These are phyloP conservation scores for Kodamaea alishanica DNA, from an alignment of 1,139 yeast genomes.

Conservation along the genomic window DNA sequence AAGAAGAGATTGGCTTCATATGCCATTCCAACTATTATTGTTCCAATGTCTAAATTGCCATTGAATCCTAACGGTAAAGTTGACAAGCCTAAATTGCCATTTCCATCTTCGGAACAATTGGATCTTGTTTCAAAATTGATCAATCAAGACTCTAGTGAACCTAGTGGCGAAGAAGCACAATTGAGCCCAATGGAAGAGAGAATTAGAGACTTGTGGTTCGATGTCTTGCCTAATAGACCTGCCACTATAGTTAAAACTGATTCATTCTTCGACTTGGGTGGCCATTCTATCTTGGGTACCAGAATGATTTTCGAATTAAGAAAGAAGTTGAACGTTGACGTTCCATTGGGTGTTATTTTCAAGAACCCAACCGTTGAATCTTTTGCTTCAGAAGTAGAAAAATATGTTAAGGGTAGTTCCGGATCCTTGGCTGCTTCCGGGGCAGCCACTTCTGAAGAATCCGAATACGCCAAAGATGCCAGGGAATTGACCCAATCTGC, in stretches of 20 bases:
- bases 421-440: conserved; percentile 41
- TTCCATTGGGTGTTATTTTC: conserved; percentile 88
- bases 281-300: conserved; percentile 95
- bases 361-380: conserved; percentile 79
- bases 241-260: conserved; percentile 72
- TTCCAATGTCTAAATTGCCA: conserved; percentile 82
- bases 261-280: conserved; percentile 95
- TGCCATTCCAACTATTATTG: conserved; percentile 89
- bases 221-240: conserved; percentile 81
- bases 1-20: conserved; percentile 88
- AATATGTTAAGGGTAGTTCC: conserved; percentile 45
- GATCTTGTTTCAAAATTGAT: conserved; percentile 56
- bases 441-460: conserved; percentile 19
- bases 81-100: conserved; percentile 94
- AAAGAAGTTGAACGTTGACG: conserved; percentile 68
- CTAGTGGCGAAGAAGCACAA: conserved; percentile 32
- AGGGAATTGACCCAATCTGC: conserved; percentile 43
- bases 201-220: conserved; percentile 80
- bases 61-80: conserved; percentile 98
- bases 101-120: conserved; percentile 87
- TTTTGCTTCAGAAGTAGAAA: conserved; percentile 72
- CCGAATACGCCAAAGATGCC: conserved; percentile 77
- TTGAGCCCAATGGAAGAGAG: conserved; percentile 63
- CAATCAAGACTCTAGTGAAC: conserved; percentile 27
- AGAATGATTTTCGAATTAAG: conserved; percentile 93